Conservation (phyloP, 140 eudicot species). For the Oenanthe javanica region DNA sequence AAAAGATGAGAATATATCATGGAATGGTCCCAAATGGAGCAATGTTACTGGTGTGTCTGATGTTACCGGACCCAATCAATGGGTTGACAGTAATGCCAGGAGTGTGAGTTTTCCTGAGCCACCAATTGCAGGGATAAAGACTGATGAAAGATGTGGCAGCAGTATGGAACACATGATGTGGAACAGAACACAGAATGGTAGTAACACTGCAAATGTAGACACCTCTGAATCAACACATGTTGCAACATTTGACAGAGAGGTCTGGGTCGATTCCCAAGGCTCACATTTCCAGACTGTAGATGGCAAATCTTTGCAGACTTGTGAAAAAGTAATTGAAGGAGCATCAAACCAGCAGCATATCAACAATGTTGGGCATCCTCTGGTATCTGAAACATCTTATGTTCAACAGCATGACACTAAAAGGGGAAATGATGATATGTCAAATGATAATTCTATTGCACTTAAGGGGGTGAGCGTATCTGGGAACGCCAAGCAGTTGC, state of each 20-base stretch:
- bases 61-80: constrained; percentile 11
- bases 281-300: constrained; percentile 14
- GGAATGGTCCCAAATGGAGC: constrained; percentile 29
- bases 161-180: constrained; percentile 6
- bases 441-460: constrained; percentile 14
- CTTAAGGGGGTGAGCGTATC: constrained; percentile 20
- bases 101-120: constrained; percentile 12
- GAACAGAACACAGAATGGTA: constrained; percentile 6
- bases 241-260: constrained; percentile 14
- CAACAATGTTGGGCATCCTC: neutral
- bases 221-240: constrained; percentile 7
- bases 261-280: constrained; percentile 5
- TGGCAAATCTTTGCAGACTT: constrained; percentile 18
- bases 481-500: neutral
- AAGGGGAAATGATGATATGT: neutral
- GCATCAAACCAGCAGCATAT: constrained; percentile 13
- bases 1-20: constrained; percentile 28
- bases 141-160: constrained; percentile 6
- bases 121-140: constrained; percentile 14
- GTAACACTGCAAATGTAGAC: neutral
- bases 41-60: constrained; percentile 11
- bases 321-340: constrained; percentile 15
- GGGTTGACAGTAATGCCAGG: constrained; percentile 15
- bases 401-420: constrained; percentile 17
- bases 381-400: constrained; percentile 14